A percentile compares a stretch with the other conserved stretches of the same genome.
Conservation (phyloP, 192 early-diverging fungal genomes). For the Mortierella alpina region DNA sequence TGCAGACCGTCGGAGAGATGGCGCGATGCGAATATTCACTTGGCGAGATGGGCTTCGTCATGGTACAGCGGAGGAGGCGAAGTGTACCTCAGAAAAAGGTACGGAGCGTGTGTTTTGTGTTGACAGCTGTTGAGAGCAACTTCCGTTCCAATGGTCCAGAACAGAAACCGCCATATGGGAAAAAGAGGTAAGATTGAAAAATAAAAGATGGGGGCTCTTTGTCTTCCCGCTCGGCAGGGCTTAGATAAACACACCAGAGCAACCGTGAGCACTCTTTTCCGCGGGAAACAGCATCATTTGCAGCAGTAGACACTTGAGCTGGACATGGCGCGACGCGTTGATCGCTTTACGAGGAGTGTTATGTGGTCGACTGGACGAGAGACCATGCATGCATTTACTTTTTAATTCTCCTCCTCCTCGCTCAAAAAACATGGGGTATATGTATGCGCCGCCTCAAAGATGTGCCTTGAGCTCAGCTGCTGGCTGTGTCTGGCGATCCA, state of each 20-base stretch:
- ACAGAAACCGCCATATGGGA: no score
- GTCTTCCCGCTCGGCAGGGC: background rate
- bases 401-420: background rate
- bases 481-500: slow-evolving; percentile 35
- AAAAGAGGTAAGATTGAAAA: no score
- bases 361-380: no score
- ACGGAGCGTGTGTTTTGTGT: background rate
- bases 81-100: background rate
- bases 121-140: background rate
- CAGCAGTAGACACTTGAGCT: background rate
- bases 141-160: background rate
- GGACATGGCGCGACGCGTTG: no score
- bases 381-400: no score
- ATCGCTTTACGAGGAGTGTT: background rate
- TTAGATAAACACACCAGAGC: slow-evolving; percentile 18
- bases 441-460: background rate
- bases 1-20: no score
- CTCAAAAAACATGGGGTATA: background rate
- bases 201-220: no score
- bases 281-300: slow-evolving; percentile 20
- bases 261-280: slow-evolving; percentile 7
- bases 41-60: no score
- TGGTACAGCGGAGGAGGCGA: no score
- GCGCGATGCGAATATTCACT: no score
- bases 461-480: slow-evolving; percentile 1